Evolutionary conservation across 768 basidiomycete species (phyloP).

Genomic region (Hypholoma sublateritium): DNA sequence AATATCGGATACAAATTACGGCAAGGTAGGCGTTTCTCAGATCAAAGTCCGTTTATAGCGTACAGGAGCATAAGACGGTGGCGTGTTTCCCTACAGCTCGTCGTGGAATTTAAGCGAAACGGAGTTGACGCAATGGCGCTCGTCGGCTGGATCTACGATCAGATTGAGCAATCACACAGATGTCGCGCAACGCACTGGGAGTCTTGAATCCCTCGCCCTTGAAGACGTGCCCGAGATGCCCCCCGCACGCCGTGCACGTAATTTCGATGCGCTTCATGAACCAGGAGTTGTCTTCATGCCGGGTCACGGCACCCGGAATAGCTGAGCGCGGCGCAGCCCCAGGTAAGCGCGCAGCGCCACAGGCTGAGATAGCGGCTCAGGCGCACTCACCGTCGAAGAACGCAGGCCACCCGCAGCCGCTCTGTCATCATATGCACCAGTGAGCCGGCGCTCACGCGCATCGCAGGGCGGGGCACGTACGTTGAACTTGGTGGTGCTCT

Average conservation of each 20-base stretch:
- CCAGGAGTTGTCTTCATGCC: slow-evolving; percentile 68
- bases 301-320: slow-evolving; percentile 82
- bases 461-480: slow-evolving; percentile 25
- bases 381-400: slow-evolving; percentile 79
- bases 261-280: slow-evolving; percentile 84
- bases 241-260: slow-evolving; percentile 86
- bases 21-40: too few species aligned
- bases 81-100: slow-evolving; percentile 27
- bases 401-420: slow-evolving; percentile 97
- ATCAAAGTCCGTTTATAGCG: too few species aligned
- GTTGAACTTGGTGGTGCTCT: slow-evolving; percentile 86
- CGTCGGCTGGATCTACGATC: slow-evolving; percentile 51
- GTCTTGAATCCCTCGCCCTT: slow-evolving; percentile 84
- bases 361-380: not conserved
- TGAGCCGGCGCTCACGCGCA: too few species aligned
- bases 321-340: slow-evolving; percentile 41
- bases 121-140: slow-evolving; percentile 90
- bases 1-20: too few species aligned
- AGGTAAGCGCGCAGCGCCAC: not conserved
- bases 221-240: slow-evolving; percentile 95
- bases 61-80: not conserved
- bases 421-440: slow-evolving; percentile 31
- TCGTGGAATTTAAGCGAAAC: slow-evolving; percentile 77
- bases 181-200: slow-evolving; percentile 55
- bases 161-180: not conserved